phyloP scores from a whole-genome alignment of 495 filamentous ascomycete species.

The Diplogelasinospora grovesii region DNA sequence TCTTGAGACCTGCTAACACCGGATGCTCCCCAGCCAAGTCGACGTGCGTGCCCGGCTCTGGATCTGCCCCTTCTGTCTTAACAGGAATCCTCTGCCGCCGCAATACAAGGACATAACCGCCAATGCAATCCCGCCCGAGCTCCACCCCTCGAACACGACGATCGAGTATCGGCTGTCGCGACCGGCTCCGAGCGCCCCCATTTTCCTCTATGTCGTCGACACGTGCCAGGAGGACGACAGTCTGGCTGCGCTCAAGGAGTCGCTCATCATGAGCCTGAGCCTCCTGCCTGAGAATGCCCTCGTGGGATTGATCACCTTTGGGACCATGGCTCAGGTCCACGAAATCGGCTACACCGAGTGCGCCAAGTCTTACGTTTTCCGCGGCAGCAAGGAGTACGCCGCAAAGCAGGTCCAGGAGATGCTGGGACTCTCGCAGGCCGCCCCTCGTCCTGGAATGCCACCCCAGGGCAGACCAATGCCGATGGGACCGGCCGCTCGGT shows the following conservation, averaged over 20 bases:
- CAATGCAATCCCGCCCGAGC: slow-evolving; percentile 89
- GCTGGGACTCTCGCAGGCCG: slow-evolving; percentile 70
- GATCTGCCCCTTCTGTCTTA: slow-evolving; percentile 98
- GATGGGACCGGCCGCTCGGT: slow-evolving; percentile 77
- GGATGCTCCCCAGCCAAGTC: slow-evolving; percentile 66
- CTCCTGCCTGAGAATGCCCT: slow-evolving; percentile 88
- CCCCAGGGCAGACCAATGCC: slow-evolving; percentile 65
- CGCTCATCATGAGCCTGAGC: slow-evolving; percentile 93
- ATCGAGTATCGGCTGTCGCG: slow-evolving; percentile 95
- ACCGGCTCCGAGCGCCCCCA: slow-evolving; percentile 87
- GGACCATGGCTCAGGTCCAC: slow-evolving; percentile 98
- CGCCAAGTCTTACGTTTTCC: slow-evolving; percentile 98
- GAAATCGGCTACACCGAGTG: slow-evolving; percentile 98
- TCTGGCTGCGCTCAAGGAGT: slow-evolving; percentile 90
- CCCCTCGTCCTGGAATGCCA: slow-evolving; percentile 71
- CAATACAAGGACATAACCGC: slow-evolving; percentile 99
- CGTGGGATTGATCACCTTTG: slow-evolving; percentile 91
- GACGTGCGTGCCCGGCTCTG: slow-evolving; percentile 91
- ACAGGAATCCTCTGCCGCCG: slow-evolving; percentile 87
- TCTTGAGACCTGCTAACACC: slow-evolving; percentile 22
- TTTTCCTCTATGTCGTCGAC: slow-evolving; percentile 97
- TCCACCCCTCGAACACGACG: slow-evolving; percentile 88
- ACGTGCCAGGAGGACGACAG: slow-evolving; percentile 99
- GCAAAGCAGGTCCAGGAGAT: slow-evolving; percentile 98
- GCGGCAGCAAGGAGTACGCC: slow-evolving; percentile 93